phyloP scores from a whole-genome alignment of 805 yeast genomes.

The Sporopachydermia quercuum region DNA sequence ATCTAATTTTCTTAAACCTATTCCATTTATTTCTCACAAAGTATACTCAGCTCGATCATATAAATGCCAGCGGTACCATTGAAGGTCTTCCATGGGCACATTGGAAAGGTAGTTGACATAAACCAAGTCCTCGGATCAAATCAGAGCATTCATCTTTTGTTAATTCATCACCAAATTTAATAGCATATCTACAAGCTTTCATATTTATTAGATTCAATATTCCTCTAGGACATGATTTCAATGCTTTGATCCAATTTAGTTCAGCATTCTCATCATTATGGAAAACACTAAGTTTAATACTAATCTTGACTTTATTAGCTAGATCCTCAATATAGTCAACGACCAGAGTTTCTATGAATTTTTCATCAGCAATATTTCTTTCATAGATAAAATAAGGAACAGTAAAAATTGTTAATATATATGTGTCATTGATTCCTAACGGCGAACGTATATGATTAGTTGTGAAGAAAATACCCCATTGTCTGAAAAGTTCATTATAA shows the following conservation, averaged over 20 bases:
- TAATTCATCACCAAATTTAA: constrained; percentile 55
- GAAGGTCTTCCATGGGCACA: constrained; percentile 87
- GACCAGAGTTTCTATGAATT: not conserved
- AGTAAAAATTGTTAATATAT: not conserved
- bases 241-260: constrained; percentile 6
- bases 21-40: too few species aligned
- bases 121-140: constrained; percentile 26
- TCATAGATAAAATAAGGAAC: not conserved
- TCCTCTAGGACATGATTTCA: constrained; percentile 1
- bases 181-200: constrained; percentile 50
- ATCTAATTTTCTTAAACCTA: too few species aligned
- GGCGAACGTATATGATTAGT: too few species aligned
- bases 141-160: constrained; percentile 26
- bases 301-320: constrained; percentile 25
- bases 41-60: too few species aligned
- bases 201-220: not conserved
- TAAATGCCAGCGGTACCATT: constrained; percentile 33
- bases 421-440: not conserved
- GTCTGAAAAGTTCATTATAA: too few species aligned
- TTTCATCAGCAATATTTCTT: not conserved
- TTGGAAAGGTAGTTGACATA: constrained; percentile 49
- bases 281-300: constrained; percentile 35
- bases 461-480: not conserved
- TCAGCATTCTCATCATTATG: constrained; percentile 35
- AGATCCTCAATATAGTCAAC: not conserved